Evolutionary conservation across 2,329 filamentous ascomycete genomes (phyloP), one percentile per base, ranked within the genome.

Genomic region (Pseudodiploospora longispora): DNA sequence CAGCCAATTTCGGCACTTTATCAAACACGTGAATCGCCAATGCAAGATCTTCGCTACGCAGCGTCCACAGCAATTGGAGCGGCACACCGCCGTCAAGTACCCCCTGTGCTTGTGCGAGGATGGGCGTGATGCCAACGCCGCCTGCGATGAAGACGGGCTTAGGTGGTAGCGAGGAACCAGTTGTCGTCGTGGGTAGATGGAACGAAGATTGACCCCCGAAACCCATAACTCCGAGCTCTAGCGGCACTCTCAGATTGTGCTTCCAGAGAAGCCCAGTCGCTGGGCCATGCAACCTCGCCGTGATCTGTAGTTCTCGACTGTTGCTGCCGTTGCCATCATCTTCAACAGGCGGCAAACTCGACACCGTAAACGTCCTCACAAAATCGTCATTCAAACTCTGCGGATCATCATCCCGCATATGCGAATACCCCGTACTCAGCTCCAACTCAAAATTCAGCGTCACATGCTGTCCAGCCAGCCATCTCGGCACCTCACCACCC

Each of bases 391-490:
- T 95, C 10, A 95, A 61, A 53, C 80, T 85, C 50, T 74, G 74
- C 5, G 88, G 88, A 52, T 94, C 87, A 46, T 85, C 79, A 50
- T 94, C 82, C 3, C 80, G 72, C 88, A 95, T 95, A 59, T 95
- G 89, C 40, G 74, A 78, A 61, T 88, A 95, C 1, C 88, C 88
- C 8, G 71, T 61, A 50, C 85, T 79, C 2, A 95, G 67, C 54
- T 90, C 81, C 0, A 70, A 60, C 9, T 73, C 69, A 55, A 94
- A 89, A 48, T 85, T 81, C 3, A 95, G 63, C 1, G 85, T 88
- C 12, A 86, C 76, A 62, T 93, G 87, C 56, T 94, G 86, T 0
- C 87, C 88, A 0, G 86, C 69, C 27, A 62, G 69, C 76, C 86
- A 89, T 1, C 40, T 41, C 28, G 61, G 59, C 2, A 51, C 36